Conservation (phyloP, 257 asterid species). For the Solanum neorickii region DNA sequence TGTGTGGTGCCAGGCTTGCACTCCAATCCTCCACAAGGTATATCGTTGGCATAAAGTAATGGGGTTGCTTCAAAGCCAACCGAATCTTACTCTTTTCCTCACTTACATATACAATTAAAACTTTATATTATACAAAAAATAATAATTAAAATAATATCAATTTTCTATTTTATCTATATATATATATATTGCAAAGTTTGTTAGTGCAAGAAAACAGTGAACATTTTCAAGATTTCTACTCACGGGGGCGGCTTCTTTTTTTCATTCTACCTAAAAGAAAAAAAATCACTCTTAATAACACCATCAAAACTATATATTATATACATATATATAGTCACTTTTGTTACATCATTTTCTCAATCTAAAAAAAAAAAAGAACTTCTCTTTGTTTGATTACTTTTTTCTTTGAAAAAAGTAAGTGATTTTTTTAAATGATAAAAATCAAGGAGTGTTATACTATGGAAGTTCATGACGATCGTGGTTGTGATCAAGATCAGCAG, state of each 20-base stretch:
- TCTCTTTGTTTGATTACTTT: not conserved
- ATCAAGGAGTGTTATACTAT: not conserved
- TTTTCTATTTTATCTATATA: not conserved
- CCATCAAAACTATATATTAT: not conserved
- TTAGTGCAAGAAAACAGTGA: not conserved
- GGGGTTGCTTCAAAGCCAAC: slow-evolving; percentile 90
- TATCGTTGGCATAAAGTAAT: slow-evolving; percentile 62
- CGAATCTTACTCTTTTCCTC: slow-evolving; percentile 47
- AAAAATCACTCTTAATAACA: not conserved
- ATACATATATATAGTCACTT: not conserved
- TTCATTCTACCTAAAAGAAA: slow-evolving; percentile 2
- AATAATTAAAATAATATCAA: not conserved
- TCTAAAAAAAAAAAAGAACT: not conserved
- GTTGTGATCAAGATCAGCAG: slow-evolving; percentile 3
- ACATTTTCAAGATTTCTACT: slow-evolving; percentile 6
- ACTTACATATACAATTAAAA: not conserved
- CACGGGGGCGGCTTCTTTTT: slow-evolving; percentile 13
- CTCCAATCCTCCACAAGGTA: slow-evolving; percentile 82
- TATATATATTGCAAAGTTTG: slow-evolving; percentile 1
- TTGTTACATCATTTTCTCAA: slow-evolving; percentile 7
- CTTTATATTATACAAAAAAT: not conserved
- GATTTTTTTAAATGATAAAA: not conserved
- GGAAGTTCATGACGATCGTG: slow-evolving; percentile 20
- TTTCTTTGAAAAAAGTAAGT: not conserved
- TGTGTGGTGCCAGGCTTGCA: slow-evolving; percentile 97